Evolutionary conservation across 176 grass and related monocot genomes (phyloP).

Genomic region (Musa schizocarpa): DNA sequence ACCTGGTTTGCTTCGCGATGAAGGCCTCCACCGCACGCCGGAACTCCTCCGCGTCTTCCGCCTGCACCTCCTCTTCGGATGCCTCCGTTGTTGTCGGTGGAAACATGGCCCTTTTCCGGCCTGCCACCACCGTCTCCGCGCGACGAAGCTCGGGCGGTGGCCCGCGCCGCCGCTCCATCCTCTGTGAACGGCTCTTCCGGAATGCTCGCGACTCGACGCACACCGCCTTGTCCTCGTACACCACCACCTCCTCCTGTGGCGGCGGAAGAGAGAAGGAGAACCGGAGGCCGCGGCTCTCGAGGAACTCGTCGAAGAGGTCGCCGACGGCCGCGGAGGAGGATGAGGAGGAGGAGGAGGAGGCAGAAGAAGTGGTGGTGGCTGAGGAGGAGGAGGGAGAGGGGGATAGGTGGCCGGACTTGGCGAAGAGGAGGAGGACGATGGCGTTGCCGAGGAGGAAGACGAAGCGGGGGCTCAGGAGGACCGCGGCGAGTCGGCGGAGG

Average conservation of each 20-base stretch:
- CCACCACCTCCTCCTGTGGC: neutral
- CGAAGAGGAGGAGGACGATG: conserved; percentile 78
- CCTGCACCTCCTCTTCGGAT: neutral
- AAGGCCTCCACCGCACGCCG: conserved; percentile 64
- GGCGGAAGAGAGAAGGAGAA: neutral
- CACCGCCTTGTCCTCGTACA: conserved; percentile 47
- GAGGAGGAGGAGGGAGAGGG: neutral
- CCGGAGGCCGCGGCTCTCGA: too few species aligned
- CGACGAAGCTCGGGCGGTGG: conserved; percentile 47
- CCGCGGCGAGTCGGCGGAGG: conserved; percentile 28
- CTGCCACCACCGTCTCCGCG: conserved; percentile 38
- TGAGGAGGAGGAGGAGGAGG: too few species aligned
- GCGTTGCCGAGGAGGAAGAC: conserved; percentile 73
- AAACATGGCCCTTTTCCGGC: conserved; percentile 23
- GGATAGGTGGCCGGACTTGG: conserved; percentile 33
- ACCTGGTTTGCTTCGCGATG: conserved; percentile 73
- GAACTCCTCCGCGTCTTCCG: conserved; percentile 7
- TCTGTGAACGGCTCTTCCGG: conserved; percentile 13
- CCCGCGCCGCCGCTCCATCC: neutral
- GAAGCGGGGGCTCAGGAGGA: conserved; percentile 58
- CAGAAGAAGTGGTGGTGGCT: neutral
- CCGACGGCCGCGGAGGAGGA: neutral
- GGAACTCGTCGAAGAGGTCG: neutral
- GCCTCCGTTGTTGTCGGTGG: conserved; percentile 13
- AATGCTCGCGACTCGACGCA: neutral